Evolutionary conservation across 768 basidiomycete genomes (phyloP), one percentile per base, ranked within the genome.

Genomic region (Agrocybe chaxingu): DNA sequence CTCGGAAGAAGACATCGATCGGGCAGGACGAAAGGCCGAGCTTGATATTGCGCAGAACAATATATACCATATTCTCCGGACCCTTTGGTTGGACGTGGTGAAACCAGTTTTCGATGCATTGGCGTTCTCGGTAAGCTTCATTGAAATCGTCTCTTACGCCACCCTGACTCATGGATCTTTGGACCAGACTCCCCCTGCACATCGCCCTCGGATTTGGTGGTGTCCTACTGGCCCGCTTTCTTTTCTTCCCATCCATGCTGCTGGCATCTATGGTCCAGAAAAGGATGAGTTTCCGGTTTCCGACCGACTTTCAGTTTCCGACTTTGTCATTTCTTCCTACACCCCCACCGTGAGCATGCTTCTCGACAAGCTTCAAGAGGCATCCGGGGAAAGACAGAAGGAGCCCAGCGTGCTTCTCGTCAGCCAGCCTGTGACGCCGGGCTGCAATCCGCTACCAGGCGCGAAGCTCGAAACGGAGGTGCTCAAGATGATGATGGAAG

Each of bases 221-320:
- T 51, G 50, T 16, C 12, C 37, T 1, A 51, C 50, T 3, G 50
- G 50, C 42, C 51, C 42, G 11, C 68, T 73, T 47, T 16, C 66
- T 8, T 62, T 66, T 18, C 42, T 73, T 32, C 72, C 71, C 6
- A 58, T 74, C 7, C 72, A 73, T 9, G 70, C 69, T 5, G 71
- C 71, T 40, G 61, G 64, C 3, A 57, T 63, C 2, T 71, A 69
- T 37, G 49, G 46, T 41, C 4, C 19, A 29, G 45, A 31, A 18
- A 31, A 42, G 24, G 49, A 47, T 4, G 16, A 16, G 16, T 16
- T 16, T 42, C 30, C 9, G 40, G 53, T 6, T 47, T 35, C 11
- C 16, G 16, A 16, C 16, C 16, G 16, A 16, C 16, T 16, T 16
- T 16, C 47, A 1, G 9, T 45, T 3, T 59, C 57, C 3, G 54